Conservation (phyloP, 2,329 filamentous ascomycete species). For the Fusarium transvaalense region DNA sequence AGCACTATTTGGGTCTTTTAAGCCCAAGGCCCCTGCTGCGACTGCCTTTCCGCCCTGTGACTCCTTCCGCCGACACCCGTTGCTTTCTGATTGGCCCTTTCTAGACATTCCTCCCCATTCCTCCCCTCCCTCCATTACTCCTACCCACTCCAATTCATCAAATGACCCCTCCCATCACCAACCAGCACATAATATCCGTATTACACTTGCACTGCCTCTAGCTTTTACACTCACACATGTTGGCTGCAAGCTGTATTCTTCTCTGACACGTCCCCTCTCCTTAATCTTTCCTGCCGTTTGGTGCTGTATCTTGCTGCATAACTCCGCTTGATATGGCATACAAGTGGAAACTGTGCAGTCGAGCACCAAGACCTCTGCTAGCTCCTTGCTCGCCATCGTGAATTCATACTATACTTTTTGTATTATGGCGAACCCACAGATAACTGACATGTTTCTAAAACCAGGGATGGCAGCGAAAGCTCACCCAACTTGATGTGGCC, state of each 20-base stretch:
- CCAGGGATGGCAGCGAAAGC: conserved; percentile 94
- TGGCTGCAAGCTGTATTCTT: conserved; percentile 2
- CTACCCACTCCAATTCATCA: conserved; percentile 29
- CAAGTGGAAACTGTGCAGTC: conserved; percentile 1
- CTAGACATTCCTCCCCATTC: conserved; percentile 14
- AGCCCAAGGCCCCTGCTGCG: conserved; percentile 53
- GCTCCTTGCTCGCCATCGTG: not conserved
- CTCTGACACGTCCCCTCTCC: not conserved
- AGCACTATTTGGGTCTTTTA: conserved; percentile 70
- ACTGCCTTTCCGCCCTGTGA: conserved; percentile 39
- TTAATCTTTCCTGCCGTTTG: not conserved
- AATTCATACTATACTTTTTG: conserved; percentile 1
- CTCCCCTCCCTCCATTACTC: conserved; percentile 9
- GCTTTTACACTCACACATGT: not conserved
- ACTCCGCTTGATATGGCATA: not conserved
- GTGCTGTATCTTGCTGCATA: not conserved
- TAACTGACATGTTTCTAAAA: conserved; percentile 41
- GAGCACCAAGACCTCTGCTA: not conserved
- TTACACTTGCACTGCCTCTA: conserved; percentile 23
- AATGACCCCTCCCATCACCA: conserved; percentile 27
- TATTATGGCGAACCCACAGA: not conserved
- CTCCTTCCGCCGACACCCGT: conserved; percentile 34
- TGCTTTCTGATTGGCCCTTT: conserved; percentile 41
- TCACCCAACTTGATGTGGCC: conserved; percentile 86
- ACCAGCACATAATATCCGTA: conserved; percentile 16